Conservation (phyloP, 108 stramenopile genomes). For the Nitzschia sp. region DNA sequence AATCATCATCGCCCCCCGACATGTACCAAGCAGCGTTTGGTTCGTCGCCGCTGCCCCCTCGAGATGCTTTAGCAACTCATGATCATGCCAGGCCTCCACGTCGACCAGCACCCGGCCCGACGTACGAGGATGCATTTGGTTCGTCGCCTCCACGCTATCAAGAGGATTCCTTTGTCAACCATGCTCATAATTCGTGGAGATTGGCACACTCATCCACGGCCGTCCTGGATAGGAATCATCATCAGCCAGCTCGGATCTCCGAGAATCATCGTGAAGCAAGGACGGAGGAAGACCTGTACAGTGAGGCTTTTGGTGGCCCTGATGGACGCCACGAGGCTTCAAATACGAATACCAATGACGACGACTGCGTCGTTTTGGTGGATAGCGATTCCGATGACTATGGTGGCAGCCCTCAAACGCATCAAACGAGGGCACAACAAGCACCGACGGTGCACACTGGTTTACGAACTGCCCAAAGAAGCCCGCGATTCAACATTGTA, state of each 20-base stretch:
- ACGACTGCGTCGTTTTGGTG: background rate
- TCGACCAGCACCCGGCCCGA: no score
- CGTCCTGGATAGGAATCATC: background rate
- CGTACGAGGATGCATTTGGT: no score
- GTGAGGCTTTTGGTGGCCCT: background rate
- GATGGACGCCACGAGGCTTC: no score
- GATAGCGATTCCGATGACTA: slow-evolving; percentile 1
- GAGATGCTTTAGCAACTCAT: background rate
- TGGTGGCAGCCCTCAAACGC: background rate
- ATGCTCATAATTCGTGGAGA: background rate
- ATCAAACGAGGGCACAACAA: background rate
- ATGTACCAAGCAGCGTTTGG: background rate
- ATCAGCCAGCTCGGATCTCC: no score
- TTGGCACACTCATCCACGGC: background rate
- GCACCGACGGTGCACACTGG: background rate
- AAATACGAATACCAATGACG: background rate
- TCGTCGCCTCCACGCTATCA: no score
- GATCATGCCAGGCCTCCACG: background rate
- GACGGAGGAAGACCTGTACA: background rate
- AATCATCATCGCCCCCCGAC: no score
- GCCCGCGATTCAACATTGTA: slow-evolving; percentile 19
- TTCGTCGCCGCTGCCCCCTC: background rate
- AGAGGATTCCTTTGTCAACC: background rate
- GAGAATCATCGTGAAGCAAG: no score
- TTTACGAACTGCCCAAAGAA: background rate